Evolutionary conservation across 495 filamentous ascomycete genomes (phyloP).

Genomic region (Daldinia loculata): DNA sequence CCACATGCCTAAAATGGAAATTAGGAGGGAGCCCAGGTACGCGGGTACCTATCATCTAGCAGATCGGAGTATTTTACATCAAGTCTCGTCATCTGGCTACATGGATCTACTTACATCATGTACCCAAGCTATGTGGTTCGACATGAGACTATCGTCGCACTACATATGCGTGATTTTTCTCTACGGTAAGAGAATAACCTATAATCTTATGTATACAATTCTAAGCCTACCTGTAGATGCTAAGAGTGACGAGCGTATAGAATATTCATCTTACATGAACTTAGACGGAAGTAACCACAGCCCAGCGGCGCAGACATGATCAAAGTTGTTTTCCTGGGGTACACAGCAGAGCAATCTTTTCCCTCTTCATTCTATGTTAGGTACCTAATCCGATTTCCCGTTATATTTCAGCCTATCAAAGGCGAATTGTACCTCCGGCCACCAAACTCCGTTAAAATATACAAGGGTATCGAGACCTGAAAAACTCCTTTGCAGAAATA

Average conservation of each 20-base stretch:
- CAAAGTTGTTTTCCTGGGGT: background rate
- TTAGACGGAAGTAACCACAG: background rate
- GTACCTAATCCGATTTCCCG: background rate
- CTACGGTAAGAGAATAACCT: too few species aligned
- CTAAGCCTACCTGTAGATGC: too few species aligned
- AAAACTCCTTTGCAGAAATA: conserved; percentile 2
- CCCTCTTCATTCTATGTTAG: background rate
- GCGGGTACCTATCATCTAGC: background rate
- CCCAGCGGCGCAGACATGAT: background rate
- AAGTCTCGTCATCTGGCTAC: too few species aligned
- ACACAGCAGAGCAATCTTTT: background rate
- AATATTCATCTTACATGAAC: background rate
- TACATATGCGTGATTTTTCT: too few species aligned
- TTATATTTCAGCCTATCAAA: conserved; percentile 3
- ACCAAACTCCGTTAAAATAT: conserved; percentile 18
- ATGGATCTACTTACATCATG: background rate
- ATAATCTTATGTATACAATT: too few species aligned
- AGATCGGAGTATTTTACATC: background rate
- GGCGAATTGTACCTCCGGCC: background rate
- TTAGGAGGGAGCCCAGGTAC: conserved; percentile 7
- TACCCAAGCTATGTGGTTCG: background rate
- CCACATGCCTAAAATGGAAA: conserved; percentile 35
- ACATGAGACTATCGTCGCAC: too few species aligned
- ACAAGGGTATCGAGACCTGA: conserved; percentile 36
- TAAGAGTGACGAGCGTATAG: too few species aligned